Evolutionary conservation across 345 rosid genomes (phyloP), one percentile per base, ranked within the genome.

Genomic region (Camelina laxa): DNA sequence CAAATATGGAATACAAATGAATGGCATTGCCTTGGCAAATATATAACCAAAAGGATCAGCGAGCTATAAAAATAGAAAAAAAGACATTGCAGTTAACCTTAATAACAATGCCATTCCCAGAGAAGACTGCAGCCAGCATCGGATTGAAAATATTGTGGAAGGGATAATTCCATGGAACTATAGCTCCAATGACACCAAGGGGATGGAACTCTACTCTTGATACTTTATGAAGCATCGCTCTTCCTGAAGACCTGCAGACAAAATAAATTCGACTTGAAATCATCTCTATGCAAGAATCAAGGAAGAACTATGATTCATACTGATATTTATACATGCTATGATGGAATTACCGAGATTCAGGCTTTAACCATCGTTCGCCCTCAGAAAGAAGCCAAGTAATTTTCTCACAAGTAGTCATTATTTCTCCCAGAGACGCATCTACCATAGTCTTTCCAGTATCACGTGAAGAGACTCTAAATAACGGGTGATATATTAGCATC

Each of bases 321-420:
- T 31, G 24, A 54, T 30, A 14, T 30, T 39, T 5, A 30, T 1
- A 24, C 9, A 15, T 60, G 57, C 14, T 11, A 61, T 13, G 27
- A 47, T 14, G 38, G 48, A 56, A 38, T 70, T 85, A 88, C 99
- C 98, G 72, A 79, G 80, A 80, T 83, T 92, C 98, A 84, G 99
- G 99, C 85, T 86, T 90, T 74, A 92, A 87, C 98, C 98, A 95
- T 69, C 76, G 83, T 81, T 95, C 99, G 9, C 99, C 99, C 90
- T 95, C 98, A 3, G 99, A 87, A 65, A 95, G 88, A 82, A 95
- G 98, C 99, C 99, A 95, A 68, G 96, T 89, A 63, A 95, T 90
- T 88, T 95, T 95, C 87, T 95, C 99, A 67, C 98, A 95, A n/a
- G 99, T 95, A 42, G 99, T 95, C 99, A 92, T 92, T 74, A 95